A percentile compares a stretch with the other conserved stretches of the same genome.
Evolutionary conservation across 2,329 filamentous ascomycete genomes (phyloP).

Genomic region (Trichoderma atrobrunneum): DNA sequence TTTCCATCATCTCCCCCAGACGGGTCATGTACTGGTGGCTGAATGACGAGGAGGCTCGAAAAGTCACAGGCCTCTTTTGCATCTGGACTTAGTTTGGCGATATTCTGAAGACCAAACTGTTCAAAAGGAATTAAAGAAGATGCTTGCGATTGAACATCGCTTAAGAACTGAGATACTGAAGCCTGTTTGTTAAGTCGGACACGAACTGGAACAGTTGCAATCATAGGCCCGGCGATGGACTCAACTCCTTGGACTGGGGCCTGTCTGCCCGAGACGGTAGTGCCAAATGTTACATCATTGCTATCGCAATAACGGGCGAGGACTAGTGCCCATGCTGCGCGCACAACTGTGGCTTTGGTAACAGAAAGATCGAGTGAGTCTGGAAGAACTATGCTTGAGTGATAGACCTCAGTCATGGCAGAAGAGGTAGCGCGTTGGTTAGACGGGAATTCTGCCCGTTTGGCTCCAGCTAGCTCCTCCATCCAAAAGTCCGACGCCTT

Average conservation of each 20-base stretch:
- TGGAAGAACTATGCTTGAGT: background rate
- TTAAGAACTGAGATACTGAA: constrained; percentile 1
- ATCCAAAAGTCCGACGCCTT: constrained; percentile 14
- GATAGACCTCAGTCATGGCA: background rate
- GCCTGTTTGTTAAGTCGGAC: background rate
- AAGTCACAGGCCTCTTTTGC: constrained; percentile 23
- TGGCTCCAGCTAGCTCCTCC: constrained; percentile 15
- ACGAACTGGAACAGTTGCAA: constrained; percentile 16
- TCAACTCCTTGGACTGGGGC: constrained; percentile 22
- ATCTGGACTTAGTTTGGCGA: constrained; percentile 19
- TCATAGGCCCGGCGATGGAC: constrained; percentile 20
- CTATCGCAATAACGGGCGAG: constrained; percentile 36
- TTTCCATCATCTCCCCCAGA: background rate
- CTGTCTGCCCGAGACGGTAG: constrained; percentile 23
- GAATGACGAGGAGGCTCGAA: constrained; percentile 23
- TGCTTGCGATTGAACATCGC: constrained; percentile 16
- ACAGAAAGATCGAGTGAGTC: constrained; percentile 15
- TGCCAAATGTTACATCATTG: constrained; percentile 22
- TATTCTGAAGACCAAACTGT: constrained; percentile 26
- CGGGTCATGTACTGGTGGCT: background rate
- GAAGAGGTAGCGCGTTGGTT: background rate
- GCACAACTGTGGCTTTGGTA: constrained; percentile 25
- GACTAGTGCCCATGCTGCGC: constrained; percentile 33
- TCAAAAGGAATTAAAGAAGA: constrained; percentile 21
- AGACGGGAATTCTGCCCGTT: constrained; percentile 16